Conservation (phyloP, 805 yeast species). For the Pichia cabralensis region DNA sequence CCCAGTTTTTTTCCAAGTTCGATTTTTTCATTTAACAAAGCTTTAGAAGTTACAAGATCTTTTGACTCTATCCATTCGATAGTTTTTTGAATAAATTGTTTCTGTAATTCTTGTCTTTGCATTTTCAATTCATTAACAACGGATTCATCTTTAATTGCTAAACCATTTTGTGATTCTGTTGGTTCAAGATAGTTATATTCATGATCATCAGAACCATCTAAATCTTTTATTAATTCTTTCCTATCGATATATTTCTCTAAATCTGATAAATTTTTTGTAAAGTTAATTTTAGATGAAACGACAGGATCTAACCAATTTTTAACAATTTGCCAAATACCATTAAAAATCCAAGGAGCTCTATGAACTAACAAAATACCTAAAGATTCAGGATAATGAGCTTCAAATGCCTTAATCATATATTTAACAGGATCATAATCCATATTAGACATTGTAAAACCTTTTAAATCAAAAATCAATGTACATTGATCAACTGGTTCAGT, state of each 20-base stretch:
- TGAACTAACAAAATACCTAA: slow-evolving; percentile 78
- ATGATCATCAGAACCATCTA: slow-evolving; percentile 65
- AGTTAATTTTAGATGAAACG: slow-evolving; percentile 82
- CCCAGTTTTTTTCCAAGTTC: slow-evolving; percentile 42
- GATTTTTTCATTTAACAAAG: slow-evolving; percentile 44
- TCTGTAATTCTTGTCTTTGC: slow-evolving; percentile 46
- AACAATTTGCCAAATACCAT: slow-evolving; percentile 88
- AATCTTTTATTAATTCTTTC: slow-evolving; percentile 50
- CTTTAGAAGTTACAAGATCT: slow-evolving; percentile 37
- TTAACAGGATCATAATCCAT: slow-evolving; percentile 92
- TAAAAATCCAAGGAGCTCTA: slow-evolving; percentile 95
- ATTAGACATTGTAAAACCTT: slow-evolving; percentile 79
- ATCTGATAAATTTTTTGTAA: slow-evolving; percentile 65
- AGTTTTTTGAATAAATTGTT: slow-evolving; percentile 54
- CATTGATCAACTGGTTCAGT: slow-evolving; percentile 72
- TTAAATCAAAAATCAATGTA: slow-evolving; percentile 75
- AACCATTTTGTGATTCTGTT: slow-evolving; percentile 44
- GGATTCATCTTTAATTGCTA: slow-evolving; percentile 32
- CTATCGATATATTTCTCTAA: slow-evolving; percentile 50
- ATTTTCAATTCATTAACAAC: slow-evolving; percentile 18
- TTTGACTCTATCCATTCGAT: slow-evolving; percentile 68
- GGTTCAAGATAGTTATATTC: slow-evolving; percentile 58
- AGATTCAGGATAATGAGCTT: slow-evolving; percentile 94
- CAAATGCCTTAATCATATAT: slow-evolving; percentile 80
- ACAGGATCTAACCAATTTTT: slow-evolving; percentile 95